Evolutionary conservation across 805 yeast genomes (phyloP).

Genomic region (Wickerhamiella bombiphila): DNA sequence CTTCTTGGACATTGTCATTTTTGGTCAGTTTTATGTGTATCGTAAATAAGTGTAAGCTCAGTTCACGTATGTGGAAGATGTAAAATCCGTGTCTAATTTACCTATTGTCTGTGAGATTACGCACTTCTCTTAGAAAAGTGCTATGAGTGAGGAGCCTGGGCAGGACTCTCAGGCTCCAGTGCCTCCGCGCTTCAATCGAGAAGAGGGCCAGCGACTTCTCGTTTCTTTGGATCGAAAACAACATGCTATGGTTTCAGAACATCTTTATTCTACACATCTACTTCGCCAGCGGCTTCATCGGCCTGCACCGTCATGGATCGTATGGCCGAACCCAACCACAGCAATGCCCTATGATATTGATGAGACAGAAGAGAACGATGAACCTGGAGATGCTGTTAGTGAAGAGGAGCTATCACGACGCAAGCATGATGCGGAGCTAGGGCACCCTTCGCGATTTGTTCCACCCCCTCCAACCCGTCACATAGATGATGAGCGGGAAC

Average conservation of each 20-base stretch:
- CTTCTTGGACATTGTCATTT: slow-evolving; percentile 66
- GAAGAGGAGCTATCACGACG: neutral
- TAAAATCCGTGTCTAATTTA: neutral
- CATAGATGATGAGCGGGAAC: slow-evolving; percentile 1
- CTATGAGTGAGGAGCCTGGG: no score
- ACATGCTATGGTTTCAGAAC: slow-evolving; percentile 40
- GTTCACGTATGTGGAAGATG: neutral
- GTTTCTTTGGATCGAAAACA: slow-evolving; percentile 16
- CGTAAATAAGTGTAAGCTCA: slow-evolving; percentile 4
- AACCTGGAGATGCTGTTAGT: slow-evolving; percentile 4
- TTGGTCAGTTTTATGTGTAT: slow-evolving; percentile 73
- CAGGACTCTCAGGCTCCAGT: neutral
- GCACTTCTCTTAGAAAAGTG: no score
- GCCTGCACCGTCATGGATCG: slow-evolving; percentile 33
- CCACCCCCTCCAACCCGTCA: neutral
- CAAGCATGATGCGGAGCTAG: neutral
- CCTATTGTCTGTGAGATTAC: neutral
- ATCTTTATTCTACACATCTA: slow-evolving; percentile 45
- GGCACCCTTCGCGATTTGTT: slow-evolving; percentile 1
- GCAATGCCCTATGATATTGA: slow-evolving; percentile 14
- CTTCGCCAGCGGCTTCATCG: slow-evolving; percentile 15
- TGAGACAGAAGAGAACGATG: slow-evolving; percentile 7
- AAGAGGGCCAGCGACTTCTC: slow-evolving; percentile 7
- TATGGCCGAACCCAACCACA: slow-evolving; percentile 41
- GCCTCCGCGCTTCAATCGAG: no score